Evolutionary conservation across 1,284 basidiomycete genomes (phyloP).

Genomic region (Pseudozyma sp.): DNA sequence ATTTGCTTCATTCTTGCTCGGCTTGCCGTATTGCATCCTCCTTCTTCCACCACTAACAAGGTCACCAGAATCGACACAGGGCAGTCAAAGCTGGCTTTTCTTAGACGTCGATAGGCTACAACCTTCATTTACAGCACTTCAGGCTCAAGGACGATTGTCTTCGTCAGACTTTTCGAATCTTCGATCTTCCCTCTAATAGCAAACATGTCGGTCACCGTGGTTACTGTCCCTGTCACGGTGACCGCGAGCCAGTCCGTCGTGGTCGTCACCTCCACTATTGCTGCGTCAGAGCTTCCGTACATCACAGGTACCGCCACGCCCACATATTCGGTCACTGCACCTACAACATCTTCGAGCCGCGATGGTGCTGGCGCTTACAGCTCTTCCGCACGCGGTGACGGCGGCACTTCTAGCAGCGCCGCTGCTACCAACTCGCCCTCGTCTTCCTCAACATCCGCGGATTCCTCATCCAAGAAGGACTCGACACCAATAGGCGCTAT

Average conservation of each 20-base stretch:
- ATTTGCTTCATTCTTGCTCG: no score
- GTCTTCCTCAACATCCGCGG: background rate
- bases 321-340: background rate
- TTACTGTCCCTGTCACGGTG: slow-evolving; percentile 22
- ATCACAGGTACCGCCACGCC: slow-evolving; percentile 7
- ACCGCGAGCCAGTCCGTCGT: slow-evolving; percentile 35
- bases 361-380: background rate
- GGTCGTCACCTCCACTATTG: slow-evolving; percentile 34
- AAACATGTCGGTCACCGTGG: slow-evolving; percentile 25
- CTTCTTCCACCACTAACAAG: background rate
- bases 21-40: no score
- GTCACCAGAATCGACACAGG: background rate
- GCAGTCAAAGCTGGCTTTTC: no score
- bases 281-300: slow-evolving; percentile 19
- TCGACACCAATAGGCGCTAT: slow-evolving; percentile 29
- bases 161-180: background rate
- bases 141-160: background rate
- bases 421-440: slow-evolving; percentile 8
- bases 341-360: slow-evolving; percentile 1
- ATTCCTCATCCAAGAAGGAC: slow-evolving; percentile 1
- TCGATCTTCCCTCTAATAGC: background rate
- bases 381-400: background rate
- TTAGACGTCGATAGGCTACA: no score
- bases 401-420: background rate
- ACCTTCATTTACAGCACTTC: background rate